Percentiles rank a stretch among this genome's conserved stretches.
phyloP scores from a whole-genome alignment of 495 filamentous ascomycete genomes.

The Aspergillus conjunctus region DNA sequence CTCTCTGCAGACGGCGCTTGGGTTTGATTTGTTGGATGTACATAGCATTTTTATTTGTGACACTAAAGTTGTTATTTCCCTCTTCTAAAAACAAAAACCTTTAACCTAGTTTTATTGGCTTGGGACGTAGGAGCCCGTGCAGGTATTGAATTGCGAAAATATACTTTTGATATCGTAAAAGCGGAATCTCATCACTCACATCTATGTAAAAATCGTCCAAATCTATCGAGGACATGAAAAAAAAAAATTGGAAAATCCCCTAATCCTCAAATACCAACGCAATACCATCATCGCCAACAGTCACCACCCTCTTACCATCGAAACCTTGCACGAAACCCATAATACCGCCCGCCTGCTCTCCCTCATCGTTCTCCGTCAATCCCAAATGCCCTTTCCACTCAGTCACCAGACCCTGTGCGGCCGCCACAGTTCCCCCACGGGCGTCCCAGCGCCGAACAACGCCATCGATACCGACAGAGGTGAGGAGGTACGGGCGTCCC shows the following conservation, averaged over 20 bases:
- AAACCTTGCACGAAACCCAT: constrained; percentile 84
- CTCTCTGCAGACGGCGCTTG: constrained; percentile 36
- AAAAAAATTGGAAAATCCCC: not conserved
- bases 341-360: constrained; percentile 69
- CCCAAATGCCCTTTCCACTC: constrained; percentile 85
- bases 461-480: constrained; percentile 82
- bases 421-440: constrained; percentile 70
- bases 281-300: constrained; percentile 85
- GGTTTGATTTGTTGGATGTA: constrained; percentile 49
- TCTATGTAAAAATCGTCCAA: constrained; percentile 2
- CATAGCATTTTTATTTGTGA: constrained; percentile 46
- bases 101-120: too few species aligned
- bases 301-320: constrained; percentile 68
- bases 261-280: constrained; percentile 64
- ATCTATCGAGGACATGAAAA: not conserved
- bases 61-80: constrained; percentile 25
- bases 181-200: not conserved
- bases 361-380: constrained; percentile 68
- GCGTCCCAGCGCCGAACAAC: constrained; percentile 86
- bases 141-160: too few species aligned
- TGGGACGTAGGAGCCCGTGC: too few species aligned
- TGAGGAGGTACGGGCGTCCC: constrained; percentile 65
- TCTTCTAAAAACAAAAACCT: not conserved
- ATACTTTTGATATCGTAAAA: constrained; percentile 1
- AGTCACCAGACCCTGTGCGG: constrained; percentile 62